These are phyloP conservation scores for Polytrichum formosum DNA, from an alignment of 225 moss, liverwort and hornwort genomes.

Conservation along the genomic window DNA sequence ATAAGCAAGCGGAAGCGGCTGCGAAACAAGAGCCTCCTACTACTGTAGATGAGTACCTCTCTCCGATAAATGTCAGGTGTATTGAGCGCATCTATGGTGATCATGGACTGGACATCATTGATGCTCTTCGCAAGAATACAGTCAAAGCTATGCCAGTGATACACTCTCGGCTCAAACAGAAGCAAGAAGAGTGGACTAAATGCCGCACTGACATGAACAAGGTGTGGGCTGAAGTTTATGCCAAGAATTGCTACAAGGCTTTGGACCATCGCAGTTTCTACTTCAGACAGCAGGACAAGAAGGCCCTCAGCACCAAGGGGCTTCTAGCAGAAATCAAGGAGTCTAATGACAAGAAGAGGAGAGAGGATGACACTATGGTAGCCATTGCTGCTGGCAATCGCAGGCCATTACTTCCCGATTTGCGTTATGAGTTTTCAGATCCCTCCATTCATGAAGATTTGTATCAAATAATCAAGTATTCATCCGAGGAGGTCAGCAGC, in stretches of 20 bases:
- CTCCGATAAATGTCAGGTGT: conserved; percentile 67
- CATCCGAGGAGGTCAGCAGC: conserved; percentile 73
- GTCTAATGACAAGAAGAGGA: conserved; percentile 65
- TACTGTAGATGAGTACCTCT: conserved; percentile 60
- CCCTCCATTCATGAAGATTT: conserved; percentile 74
- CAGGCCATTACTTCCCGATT: conserved; percentile 54
- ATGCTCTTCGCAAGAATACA: conserved; percentile 60
- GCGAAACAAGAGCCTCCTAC: conserved; percentile 42
- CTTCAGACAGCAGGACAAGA: conserved; percentile 97
- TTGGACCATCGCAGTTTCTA: conserved; percentile 96
- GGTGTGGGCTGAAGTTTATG: conserved; percentile 93
- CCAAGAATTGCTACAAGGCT: conserved; percentile 90
- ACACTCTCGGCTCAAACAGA: conserved; percentile 69
- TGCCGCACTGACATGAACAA: conserved; percentile 87
- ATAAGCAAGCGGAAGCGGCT: conserved; percentile 45
- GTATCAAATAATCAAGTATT: conserved; percentile 81
- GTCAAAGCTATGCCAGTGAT: conserved; percentile 65
- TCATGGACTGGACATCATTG: conserved; percentile 86
- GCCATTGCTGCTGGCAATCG: conserved; percentile 67
- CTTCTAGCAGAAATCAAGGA: conserved; percentile 86
- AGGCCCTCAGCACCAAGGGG: conserved; percentile 77
- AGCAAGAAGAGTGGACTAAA: conserved; percentile 84
- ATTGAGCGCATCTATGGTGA: conserved; percentile 95
- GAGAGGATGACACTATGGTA: conserved; percentile 67
- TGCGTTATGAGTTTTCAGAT: conserved; percentile 57